Percentiles rank a stretch among this genome's conserved stretches.
These are phyloP conservation scores for Quercus phellos DNA, from an alignment of 331 rosid genomes.

Conservation along the genomic window DNA sequence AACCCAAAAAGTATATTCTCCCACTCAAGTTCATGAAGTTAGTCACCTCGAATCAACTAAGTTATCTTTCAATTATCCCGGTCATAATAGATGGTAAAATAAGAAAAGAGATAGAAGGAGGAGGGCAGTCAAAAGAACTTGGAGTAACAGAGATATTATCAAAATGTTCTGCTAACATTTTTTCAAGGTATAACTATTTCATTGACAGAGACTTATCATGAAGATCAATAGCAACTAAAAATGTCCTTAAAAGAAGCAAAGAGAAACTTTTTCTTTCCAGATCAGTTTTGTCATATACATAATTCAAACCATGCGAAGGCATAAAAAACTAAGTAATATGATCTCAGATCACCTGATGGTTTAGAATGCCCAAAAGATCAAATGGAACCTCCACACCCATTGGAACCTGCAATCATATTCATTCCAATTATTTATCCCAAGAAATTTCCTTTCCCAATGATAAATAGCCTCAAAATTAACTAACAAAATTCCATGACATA, in stretches of 20 bases:
- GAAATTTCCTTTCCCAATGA: not conserved
- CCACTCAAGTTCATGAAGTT: too few relatives aligned
- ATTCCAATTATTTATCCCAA: not conserved
- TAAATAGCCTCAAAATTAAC: not conserved
- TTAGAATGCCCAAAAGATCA: constrained; percentile 67
- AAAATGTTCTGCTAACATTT: constrained; percentile 4
- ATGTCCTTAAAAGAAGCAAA: not conserved
- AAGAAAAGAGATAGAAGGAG: not conserved
- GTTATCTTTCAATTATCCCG: too few relatives aligned
- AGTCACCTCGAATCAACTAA: too few relatives aligned
- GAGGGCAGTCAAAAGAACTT: not conserved
- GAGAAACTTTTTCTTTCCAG: not conserved
- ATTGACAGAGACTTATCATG: not conserved
- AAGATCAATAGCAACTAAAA: not conserved
- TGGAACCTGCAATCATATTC: constrained; percentile 45
- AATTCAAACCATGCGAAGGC: constrained; percentile 20
- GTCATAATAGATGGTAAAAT: not conserved
- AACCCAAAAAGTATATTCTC: too few relatives aligned
- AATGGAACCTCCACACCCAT: constrained; percentile 88
- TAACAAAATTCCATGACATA: not conserved
- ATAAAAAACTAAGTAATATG: not conserved
- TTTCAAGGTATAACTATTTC: not conserved
- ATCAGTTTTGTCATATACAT: not conserved
- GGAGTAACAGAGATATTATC: constrained; percentile 10
- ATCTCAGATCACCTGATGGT: constrained; percentile 66